These are phyloP conservation scores for Colletotrichum viniferum DNA, from an alignment of 2,329 filamentous ascomycete species.

Conservation along the genomic window DNA sequence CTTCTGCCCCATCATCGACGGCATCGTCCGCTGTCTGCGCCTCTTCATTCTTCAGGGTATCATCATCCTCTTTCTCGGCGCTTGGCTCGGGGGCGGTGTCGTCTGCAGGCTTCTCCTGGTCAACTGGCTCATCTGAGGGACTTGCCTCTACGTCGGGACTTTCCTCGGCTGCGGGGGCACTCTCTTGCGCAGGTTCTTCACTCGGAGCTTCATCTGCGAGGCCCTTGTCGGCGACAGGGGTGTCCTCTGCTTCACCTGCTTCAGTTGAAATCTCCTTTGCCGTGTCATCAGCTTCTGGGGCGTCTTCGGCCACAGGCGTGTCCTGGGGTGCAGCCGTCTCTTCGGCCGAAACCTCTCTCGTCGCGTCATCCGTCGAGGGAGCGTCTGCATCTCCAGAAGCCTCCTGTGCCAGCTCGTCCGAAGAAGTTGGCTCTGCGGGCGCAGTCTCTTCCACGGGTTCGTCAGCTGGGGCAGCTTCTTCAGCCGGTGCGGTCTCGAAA, in stretches of 20 bases:
- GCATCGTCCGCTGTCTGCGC: neutral
- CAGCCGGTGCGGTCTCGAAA: neutral
- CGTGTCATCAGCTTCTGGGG: neutral
- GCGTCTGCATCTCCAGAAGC: neutral
- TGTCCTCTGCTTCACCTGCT: neutral
- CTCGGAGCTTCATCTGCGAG: neutral
- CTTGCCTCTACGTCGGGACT: neutral
- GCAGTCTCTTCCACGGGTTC: neutral
- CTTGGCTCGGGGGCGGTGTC: neutral
- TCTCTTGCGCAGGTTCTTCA: neutral
- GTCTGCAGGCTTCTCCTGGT: neutral
- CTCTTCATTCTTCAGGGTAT: neutral
- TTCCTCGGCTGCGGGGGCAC: neutral
- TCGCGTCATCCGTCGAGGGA: neutral
- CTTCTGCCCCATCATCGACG: neutral
- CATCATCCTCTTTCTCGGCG: constrained; percentile 16
- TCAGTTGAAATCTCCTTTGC: neutral
- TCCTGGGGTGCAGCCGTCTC: neutral
- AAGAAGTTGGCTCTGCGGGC: neutral
- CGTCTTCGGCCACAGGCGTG: neutral
- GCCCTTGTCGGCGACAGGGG: neutral
- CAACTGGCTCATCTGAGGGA: neutral
- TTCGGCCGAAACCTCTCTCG: neutral
- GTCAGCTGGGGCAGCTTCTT: neutral
- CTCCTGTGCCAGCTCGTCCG: neutral